Conservation (phyloP, 108 stramenopile species). For the Parietichytrium sp. region DNA sequence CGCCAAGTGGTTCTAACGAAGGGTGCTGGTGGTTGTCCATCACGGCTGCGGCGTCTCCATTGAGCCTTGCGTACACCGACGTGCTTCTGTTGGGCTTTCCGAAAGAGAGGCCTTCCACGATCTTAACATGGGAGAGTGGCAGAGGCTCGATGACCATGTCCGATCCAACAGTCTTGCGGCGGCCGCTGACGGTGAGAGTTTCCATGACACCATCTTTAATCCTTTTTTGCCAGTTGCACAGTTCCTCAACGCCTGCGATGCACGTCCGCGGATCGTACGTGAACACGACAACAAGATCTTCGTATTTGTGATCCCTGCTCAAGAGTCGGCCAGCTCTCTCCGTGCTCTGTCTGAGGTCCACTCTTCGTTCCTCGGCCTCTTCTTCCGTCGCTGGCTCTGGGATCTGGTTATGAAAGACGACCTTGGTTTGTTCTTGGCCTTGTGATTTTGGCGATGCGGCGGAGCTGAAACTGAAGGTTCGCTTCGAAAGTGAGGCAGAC, state of each 20-base stretch:
- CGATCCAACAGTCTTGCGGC: background rate
- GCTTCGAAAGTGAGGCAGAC: too few relatives aligned
- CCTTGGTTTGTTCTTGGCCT: too few relatives aligned
- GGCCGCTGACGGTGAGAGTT: background rate
- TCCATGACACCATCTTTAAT: constrained; percentile 19
- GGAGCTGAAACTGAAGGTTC: too few relatives aligned
- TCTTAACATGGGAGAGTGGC: background rate
- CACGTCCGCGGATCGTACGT: constrained; percentile 19
- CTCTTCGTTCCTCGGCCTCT: too few relatives aligned
- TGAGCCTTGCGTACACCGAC: background rate
- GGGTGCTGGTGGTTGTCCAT: background rate
- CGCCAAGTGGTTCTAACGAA: background rate
- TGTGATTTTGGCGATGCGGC: too few relatives aligned
- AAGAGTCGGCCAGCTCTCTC: too few relatives aligned
- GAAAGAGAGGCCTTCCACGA: constrained; percentile 2
- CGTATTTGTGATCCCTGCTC: background rate
- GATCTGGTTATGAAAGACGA: too few relatives aligned
- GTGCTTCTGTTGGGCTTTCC: constrained; percentile 16
- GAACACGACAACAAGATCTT: background rate
- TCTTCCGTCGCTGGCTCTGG: too few relatives aligned
- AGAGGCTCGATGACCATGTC: constrained; percentile 2
- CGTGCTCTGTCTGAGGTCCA: too few relatives aligned
- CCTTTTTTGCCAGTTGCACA: too few relatives aligned
- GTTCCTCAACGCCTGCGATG: background rate
- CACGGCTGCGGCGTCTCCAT: background rate